phyloP scores from a whole-genome alignment of 78 protist species.

The Dictyostelium firmibasis region DNA sequence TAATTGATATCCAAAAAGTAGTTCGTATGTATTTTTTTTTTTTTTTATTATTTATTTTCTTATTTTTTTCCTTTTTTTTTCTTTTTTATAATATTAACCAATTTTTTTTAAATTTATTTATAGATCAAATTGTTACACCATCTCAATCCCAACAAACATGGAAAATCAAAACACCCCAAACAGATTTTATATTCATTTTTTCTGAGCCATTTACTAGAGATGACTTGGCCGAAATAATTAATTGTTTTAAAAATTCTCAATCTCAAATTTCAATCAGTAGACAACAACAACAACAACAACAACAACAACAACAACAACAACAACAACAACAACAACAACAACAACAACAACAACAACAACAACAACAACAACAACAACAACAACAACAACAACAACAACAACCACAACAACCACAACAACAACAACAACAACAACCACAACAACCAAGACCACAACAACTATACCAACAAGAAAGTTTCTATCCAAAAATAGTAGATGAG shows the following conservation, averaged over 20 bases:
- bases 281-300: neutral
- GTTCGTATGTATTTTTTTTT: constrained; percentile 20
- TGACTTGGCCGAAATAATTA: neutral
- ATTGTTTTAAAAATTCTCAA: constrained; percentile 32
- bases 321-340: constrained; percentile 24
- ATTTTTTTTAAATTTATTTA: neutral
- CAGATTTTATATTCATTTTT: constrained; percentile 49
- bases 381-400: neutral
- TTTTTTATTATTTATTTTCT: neutral
- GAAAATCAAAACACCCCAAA: constrained; percentile 18
- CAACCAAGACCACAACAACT: neutral
- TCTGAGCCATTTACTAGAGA: constrained; percentile 25
- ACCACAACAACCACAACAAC: neutral
- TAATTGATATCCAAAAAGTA: constrained; percentile 19
- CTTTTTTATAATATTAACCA: neutral
- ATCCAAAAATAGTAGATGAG: neutral
- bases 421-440: neutral
- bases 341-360: neutral
- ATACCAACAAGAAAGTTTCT: neutral
- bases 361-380: neutral
- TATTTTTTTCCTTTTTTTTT: neutral
- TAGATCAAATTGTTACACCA: constrained; percentile 12
- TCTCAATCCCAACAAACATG: constrained; percentile 18
- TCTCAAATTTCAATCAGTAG: neutral
- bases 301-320: constrained; percentile 14